Base-by-base conservation (phyloP, 2,329 filamentous ascomycete genomes). In the Epichloe uncinata region DNA sequence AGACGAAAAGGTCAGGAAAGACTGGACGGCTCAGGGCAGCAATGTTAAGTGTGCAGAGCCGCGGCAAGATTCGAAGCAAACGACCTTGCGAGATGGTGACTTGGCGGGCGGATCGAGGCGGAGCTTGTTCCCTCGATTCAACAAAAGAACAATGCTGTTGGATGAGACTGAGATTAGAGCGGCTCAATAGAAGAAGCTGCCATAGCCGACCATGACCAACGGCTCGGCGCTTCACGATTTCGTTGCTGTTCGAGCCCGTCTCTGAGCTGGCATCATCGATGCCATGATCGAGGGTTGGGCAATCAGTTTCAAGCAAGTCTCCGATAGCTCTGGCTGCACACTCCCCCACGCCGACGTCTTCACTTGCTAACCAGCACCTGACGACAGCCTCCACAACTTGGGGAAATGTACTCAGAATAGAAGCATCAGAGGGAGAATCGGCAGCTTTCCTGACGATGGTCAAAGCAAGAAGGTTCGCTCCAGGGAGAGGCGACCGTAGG, bases 381-480 rank as follows among this genome's bases (percentile, higher is more conserved):
- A 82, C 45, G 38, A 81, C 67, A 11, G 67, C 67, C 9, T 69
- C 65, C 26, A 82, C 58, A 11, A 81, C 56, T 3, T 65, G 63
- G 38, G 73, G 70, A 61, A 78, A 69, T 38, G 66, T 67, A 43
- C 72, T 73, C 5, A 82, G 62, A 35, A 74, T 70, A 37, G 72
- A 69, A 34, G 71, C 71, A 46, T 79, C 73, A 47, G 66, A 61
- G 12, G 75, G 70, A 3, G 66, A 66, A 15, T 62, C 60, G 20
- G 73, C 65, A 4, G 77, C 78, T 57, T 82, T 82, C 52, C 74
- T 67, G 30, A 82, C 58, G 49, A 82, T 68, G 48, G 71, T 64
- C 56, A 83, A 69, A 57, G 72, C 78, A 22, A 83, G 73, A 15
- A 80, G 65, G 58, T 79, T 79, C 33, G 75, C 76, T 2, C 76